phyloP scores from a whole-genome alignment of 1,284 basidiomycete genomes.

The Microbotryum saponariae region DNA sequence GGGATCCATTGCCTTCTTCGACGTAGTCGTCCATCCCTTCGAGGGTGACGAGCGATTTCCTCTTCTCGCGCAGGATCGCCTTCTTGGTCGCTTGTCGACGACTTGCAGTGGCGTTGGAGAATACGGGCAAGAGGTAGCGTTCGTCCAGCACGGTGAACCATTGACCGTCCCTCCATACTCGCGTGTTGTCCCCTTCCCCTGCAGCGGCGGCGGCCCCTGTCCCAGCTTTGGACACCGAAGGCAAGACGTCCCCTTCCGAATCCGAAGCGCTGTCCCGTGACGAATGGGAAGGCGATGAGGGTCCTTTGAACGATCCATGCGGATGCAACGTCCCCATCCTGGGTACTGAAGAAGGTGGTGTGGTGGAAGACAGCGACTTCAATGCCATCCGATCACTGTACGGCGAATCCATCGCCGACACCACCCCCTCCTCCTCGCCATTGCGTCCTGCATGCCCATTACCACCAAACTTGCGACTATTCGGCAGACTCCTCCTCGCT shows the following conservation, averaged over 20 bases:
- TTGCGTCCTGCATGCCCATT: neutral
- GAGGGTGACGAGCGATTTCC: constrained; percentile 10
- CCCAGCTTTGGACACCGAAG: constrained; percentile 5
- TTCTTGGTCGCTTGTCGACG: constrained; percentile 42
- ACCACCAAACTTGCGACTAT: neutral
- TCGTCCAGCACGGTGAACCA: constrained; percentile 98
- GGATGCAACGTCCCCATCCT: too few relatives aligned
- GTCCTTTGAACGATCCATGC: too few relatives aligned
- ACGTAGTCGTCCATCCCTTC: constrained; percentile 5
- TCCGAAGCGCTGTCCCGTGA: neutral
- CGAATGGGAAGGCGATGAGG: too few relatives aligned
- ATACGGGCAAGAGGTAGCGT: constrained; percentile 78
- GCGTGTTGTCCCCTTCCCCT: constrained; percentile 29
- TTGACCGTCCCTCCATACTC: constrained; percentile 54
- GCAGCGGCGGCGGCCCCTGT: neutral
- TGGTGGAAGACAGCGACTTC: too few relatives aligned
- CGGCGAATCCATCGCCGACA: constrained; percentile 10
- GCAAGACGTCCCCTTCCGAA: constrained; percentile 25
- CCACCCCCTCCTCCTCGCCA: neutral
- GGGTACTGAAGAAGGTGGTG: too few relatives aligned
- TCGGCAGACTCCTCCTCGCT: constrained; percentile 7
- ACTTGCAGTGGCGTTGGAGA: constrained; percentile 61
- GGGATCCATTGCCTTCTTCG: constrained; percentile 1
- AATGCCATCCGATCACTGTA: constrained; percentile 6
- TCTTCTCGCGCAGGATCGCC: constrained; percentile 15